These are phyloP conservation scores for Pythium aquatile DNA, from an alignment of 352 stramenopile genomes.

Conservation along the genomic window DNA sequence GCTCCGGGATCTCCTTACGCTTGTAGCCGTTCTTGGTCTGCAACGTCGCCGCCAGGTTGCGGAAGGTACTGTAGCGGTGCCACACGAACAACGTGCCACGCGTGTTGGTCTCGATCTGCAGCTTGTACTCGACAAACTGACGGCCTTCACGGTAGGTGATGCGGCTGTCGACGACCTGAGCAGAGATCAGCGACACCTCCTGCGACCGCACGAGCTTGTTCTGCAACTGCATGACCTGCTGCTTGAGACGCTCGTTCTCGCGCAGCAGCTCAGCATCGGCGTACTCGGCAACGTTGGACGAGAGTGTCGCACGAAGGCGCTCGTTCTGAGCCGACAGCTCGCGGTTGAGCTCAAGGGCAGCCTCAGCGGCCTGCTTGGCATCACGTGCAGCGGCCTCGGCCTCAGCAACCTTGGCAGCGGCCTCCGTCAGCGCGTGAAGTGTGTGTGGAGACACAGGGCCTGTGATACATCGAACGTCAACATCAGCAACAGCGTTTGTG, in stretches of 20 bases:
- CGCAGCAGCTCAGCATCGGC: conserved; percentile 33
- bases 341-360: conserved; percentile 33
- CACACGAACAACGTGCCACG: conserved; percentile 44
- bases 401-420: conserved; percentile 71
- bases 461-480: conserved; percentile 5
- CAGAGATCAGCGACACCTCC: conserved; percentile 34
- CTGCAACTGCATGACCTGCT: conserved; percentile 39
- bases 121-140: conserved; percentile 55
- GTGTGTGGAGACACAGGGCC: conserved; percentile 61
- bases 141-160: conserved; percentile 36
- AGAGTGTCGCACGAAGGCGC: conserved; percentile 31
- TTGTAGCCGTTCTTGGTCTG: conserved; percentile 42
- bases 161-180: conserved; percentile 38
- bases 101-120: conserved; percentile 45
- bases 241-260: conserved; percentile 36
- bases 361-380: conserved; percentile 47
- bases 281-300: conserved; percentile 36
- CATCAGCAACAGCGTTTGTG: neutral
- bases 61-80: conserved; percentile 52
- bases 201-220: conserved; percentile 42
- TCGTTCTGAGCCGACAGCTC: conserved; percentile 36
- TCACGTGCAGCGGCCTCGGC: conserved; percentile 69
- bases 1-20: conserved; percentile 39
- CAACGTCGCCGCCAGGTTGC: conserved; percentile 38
- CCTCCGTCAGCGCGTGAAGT: conserved; percentile 63